These are phyloP conservation scores for Chaetomium globosum DNA, from an alignment of 2,329 filamentous ascomycete species.

Conservation along the genomic window DNA sequence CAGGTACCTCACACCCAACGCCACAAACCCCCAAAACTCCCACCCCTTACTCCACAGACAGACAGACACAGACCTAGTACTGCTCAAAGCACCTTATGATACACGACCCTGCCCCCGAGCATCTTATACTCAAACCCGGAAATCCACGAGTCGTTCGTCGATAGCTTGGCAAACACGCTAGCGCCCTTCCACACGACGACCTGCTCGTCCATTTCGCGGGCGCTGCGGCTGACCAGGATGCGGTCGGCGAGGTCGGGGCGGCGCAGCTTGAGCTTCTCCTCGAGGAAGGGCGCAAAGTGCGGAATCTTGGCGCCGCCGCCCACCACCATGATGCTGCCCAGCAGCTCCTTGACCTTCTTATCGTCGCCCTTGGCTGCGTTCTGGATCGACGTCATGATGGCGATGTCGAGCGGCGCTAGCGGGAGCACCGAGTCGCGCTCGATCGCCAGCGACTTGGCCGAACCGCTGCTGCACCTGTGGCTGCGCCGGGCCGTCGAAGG, in stretches of 20 bases:
- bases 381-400: conserved; percentile 85
- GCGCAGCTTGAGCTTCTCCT: conserved; percentile 74
- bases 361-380: conserved; percentile 88
- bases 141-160: conserved; percentile 95
- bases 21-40: conserved; percentile 3
- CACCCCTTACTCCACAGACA: not conserved
- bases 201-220: conserved; percentile 92
- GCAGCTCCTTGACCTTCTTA: conserved; percentile 87
- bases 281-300: conserved; percentile 78
- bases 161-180: conserved; percentile 90
- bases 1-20: not conserved
- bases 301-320: conserved; percentile 82
- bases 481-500: conserved; percentile 23
- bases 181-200: conserved; percentile 98
- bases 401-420: conserved; percentile 79
- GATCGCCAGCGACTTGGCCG: conserved; percentile 58
- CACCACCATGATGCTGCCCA: conserved; percentile 87
- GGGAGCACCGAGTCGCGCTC: conserved; percentile 82
- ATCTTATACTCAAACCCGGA: conserved; percentile 84
- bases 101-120: conserved; percentile 76
- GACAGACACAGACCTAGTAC: conserved; percentile 39
- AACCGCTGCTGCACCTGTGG: conserved; percentile 47
- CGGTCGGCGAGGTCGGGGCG: conserved; percentile 62
- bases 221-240: conserved; percentile 69
- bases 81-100: conserved; percentile 76